Evolutionary conservation across 1,139 yeast species (phyloP).

Genomic region (Meyerozyma elateridarum): DNA sequence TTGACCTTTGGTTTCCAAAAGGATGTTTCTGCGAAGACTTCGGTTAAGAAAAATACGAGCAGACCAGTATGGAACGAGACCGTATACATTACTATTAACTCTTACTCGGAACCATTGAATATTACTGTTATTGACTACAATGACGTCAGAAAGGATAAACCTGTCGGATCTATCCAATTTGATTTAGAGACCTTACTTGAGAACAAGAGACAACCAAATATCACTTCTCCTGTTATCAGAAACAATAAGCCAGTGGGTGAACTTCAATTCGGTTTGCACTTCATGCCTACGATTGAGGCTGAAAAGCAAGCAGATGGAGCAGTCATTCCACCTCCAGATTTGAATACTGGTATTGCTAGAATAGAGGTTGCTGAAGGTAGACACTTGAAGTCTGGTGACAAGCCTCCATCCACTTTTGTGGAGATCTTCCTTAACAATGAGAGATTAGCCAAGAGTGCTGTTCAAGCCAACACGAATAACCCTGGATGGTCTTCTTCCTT

Average conservation of each 20-base stretch:
- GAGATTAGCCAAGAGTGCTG: conserved; percentile 50
- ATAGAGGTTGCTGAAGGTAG: conserved; percentile 51
- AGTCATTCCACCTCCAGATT: conserved; percentile 80
- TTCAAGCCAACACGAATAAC: conserved; percentile 55
- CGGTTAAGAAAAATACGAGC: conserved; percentile 57
- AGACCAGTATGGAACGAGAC: conserved; percentile 85
- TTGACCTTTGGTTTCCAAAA: conserved; percentile 62
- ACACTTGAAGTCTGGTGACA: conserved; percentile 39
- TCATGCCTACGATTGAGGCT: conserved; percentile 77
- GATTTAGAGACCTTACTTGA: conserved; percentile 66
- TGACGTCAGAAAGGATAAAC: conserved; percentile 74
- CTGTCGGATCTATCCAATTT: conserved; percentile 71
- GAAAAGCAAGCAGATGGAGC: conserved; percentile 80
- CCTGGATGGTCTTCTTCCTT: conserved; percentile 65
- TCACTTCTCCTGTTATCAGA: conserved; percentile 58
- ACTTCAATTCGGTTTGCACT: conserved; percentile 63
- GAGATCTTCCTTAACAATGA: conserved; percentile 66
- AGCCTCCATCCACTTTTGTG: conserved; percentile 59
- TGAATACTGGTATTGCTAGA: conserved; percentile 85
- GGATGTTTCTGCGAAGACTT: conserved; percentile 61
- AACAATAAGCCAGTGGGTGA: conserved; percentile 82
- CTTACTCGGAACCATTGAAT: conserved; percentile 76
- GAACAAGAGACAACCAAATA: conserved; percentile 46
- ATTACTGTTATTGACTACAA: conserved; percentile 70
- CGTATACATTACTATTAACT: conserved; percentile 60